phyloP scores from a whole-genome alignment of 805 yeast genomes.

The Kodamaea sagamina region DNA sequence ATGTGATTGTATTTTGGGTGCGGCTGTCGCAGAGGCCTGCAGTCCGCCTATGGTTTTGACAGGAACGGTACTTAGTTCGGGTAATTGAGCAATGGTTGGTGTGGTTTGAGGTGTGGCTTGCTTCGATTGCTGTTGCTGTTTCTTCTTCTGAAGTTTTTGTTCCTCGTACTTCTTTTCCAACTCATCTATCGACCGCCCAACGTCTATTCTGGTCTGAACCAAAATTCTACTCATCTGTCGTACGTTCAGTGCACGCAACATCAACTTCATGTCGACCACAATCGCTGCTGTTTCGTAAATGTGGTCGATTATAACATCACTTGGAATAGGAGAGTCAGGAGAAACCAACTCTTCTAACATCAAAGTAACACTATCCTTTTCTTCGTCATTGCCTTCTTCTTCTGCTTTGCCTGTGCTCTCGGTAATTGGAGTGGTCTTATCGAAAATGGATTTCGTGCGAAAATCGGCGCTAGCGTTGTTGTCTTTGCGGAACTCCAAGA shows the following conservation, averaged over 20 bases:
- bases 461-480: neutral
- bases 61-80: neutral
- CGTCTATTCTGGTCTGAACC: constrained; percentile 30
- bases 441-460: constrained; percentile 39
- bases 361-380: constrained; percentile 17
- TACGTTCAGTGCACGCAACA: constrained; percentile 57
- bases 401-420: constrained; percentile 12
- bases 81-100: constrained; percentile 2
- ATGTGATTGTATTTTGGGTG: constrained; percentile 4
- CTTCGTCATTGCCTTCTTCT: constrained; percentile 22
- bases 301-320: constrained; percentile 55
- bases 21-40: neutral
- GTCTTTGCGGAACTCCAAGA: constrained; percentile 23
- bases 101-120: constrained; percentile 1
- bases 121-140: neutral
- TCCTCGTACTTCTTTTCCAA: constrained; percentile 20
- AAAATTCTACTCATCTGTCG: constrained; percentile 49
- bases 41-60: neutral
- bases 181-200: constrained; percentile 27
- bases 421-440: constrained; percentile 20
- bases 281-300: constrained; percentile 63
- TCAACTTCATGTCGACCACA: constrained; percentile 63
- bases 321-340: constrained; percentile 56
- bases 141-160: constrained; percentile 13
- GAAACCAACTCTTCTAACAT: constrained; percentile 60